Evolutionary conservation across 2,329 filamentous ascomycete species (phyloP).

Genomic region (Colletotrichum melonis): DNA sequence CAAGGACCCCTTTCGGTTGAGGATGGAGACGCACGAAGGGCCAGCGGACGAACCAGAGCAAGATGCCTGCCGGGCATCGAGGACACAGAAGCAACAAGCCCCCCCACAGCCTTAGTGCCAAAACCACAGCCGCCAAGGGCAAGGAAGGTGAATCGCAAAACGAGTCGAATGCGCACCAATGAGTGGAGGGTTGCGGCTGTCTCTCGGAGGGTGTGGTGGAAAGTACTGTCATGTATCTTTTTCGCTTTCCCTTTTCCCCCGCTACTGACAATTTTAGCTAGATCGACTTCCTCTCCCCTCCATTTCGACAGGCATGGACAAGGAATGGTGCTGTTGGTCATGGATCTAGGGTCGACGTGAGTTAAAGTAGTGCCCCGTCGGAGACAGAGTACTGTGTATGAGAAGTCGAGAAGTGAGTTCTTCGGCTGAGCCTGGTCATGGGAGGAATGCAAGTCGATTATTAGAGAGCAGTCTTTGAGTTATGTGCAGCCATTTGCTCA

Average conservation of each 20-base stretch:
- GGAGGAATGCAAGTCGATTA: conserved; percentile 10
- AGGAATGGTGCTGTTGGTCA: conserved; percentile 20
- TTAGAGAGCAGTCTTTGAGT: not conserved
- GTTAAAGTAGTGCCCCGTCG: not conserved
- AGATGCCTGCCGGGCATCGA: conserved; percentile 23
- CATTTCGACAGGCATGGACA: conserved; percentile 20
- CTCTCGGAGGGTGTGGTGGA: conserved; percentile 11
- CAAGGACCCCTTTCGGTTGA: conserved; percentile 16
- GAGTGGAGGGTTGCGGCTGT: conserved; percentile 24
- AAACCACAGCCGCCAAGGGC: conserved; percentile 19
- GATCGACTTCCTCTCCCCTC: not conserved
- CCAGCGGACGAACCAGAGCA: conserved; percentile 23
- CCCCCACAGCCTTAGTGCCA: conserved; percentile 18
- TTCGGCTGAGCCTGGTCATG: conserved; percentile 4
- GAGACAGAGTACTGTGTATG: not conserved
- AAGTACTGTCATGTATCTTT: conserved; percentile 23
- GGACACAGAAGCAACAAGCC: not conserved
- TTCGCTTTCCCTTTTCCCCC: not conserved
- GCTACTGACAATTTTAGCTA: conserved; percentile 17
- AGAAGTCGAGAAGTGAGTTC: not conserved
- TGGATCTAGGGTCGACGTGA: conserved; percentile 28
- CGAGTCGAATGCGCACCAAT: conserved; percentile 33
- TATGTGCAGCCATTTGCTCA: not conserved
- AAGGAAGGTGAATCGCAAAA: conserved; percentile 31
- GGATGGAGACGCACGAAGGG: conserved; percentile 24